Base-by-base conservation (phyloP, 192 early-diverging fungal genomes). In the Entomortierella lignicola region DNA sequence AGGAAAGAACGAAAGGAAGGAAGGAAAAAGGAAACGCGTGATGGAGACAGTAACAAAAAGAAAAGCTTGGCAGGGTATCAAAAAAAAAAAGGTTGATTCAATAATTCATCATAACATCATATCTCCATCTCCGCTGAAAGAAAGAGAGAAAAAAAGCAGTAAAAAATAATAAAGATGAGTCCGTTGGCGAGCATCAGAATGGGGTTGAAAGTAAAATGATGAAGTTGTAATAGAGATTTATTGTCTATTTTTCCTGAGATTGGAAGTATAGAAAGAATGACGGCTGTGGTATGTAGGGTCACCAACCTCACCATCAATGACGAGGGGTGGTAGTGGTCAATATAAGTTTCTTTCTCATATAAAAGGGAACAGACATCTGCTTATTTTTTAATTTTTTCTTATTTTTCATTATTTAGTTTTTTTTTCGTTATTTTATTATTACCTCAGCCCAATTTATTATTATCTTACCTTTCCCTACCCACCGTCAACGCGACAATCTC, bases 151-250 rank as follows among this genome's bases (percentile, higher is more conserved):
- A 27, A 34, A 63, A 29, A 50, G 12, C 2, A 60, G 59, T 6
- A 60, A 60, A 60, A 47, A 50, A 54, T 17, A 61, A 25, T 4
- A 34, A 61, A 31, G 44, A 23, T 8, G 37, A 34, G 53, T 43
- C 63, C 66, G 66, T 59, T 68, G 55, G 66, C 44, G 27, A 58
- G 42, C 66, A 59, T 68, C 37, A 69, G 67, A 69, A 69, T 69
- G 48, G 53, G 58, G 18, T 26, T 26, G 39, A n/a, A n/a, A n/a
- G n/a, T n/a, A n/a, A n/a, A n/a, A n/a, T n/a, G n/a, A n/a, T n/a
- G n/a, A n/a, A n/a, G n/a, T n/a, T n/a, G n/a, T n/a, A n/a, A n/a
- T n/a, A n/a, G n/a, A n/a, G n/a, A n/a, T n/a, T n/a, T n/a, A n/a
- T n/a, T n/a, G n/a, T n/a, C n/a, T n/a, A n/a, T n/a, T n/a, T n/a